Evolutionary conservation across 2,329 filamentous ascomycete genomes (phyloP).

Genomic region (Scorias spongiosa): DNA sequence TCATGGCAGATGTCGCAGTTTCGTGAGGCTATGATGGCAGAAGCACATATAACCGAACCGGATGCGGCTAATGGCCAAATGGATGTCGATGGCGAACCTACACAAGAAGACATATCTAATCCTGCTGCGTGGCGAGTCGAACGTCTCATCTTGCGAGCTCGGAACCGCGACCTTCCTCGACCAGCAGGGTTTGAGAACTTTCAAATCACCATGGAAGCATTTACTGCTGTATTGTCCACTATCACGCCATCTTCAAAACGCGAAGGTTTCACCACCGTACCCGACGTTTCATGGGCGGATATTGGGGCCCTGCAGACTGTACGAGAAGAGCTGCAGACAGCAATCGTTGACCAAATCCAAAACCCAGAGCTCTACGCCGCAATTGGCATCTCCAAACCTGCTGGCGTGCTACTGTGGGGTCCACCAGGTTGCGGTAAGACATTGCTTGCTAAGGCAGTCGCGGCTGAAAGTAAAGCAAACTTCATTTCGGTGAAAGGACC

Average conservation of each 20-base stretch:
- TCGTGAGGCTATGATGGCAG: conserved; percentile 31
- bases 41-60: conserved; percentile 9
- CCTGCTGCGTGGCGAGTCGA: conserved; percentile 13
- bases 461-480: conserved; percentile 88
- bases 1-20: conserved; percentile 49
- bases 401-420: conserved; percentile 88
- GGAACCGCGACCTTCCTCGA: conserved; percentile 32
- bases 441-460: conserved; percentile 85
- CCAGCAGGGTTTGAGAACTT: conserved; percentile 40
- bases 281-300: conserved; percentile 82
- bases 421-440: conserved; percentile 96
- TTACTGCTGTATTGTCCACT: conserved; percentile 57
- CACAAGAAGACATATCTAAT: conserved; percentile 9
- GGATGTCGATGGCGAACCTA: conserved; percentile 32
- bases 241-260: conserved; percentile 72
- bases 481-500: conserved; percentile 98
- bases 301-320: conserved; percentile 74
- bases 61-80: conserved; percentile 14
- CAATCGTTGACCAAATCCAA: conserved; percentile 81
- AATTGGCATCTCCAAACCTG: conserved; percentile 65
- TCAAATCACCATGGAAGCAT: conserved; percentile 50
- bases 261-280: conserved; percentile 89
- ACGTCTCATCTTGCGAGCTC: conserved; percentile 36
- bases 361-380: conserved; percentile 60
- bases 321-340: conserved; percentile 65